A percentile compares a stretch with the other conserved stretches of the same genome.
phyloP scores from a whole-genome alignment of 352 stramenopile genomes.

The Pythium aquatile region DNA sequence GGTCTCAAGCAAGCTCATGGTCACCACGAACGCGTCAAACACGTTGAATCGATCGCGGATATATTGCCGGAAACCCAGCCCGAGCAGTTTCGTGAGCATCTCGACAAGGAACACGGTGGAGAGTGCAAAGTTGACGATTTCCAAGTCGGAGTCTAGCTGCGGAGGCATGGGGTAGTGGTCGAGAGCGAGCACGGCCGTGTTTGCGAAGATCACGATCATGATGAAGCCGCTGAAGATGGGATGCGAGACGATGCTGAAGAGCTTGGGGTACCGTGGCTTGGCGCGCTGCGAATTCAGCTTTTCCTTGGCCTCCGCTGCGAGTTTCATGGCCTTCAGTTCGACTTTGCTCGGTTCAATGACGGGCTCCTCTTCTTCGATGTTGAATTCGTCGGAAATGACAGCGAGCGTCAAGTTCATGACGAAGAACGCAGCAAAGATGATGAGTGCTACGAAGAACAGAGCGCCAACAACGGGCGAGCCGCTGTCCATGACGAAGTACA shows the following conservation, averaged over 20 bases:
- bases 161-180: slow-evolving; percentile 81
- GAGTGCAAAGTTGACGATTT: slow-evolving; percentile 80
- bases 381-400: slow-evolving; percentile 91
- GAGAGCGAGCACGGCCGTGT: slow-evolving; percentile 75
- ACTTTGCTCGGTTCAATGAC: slow-evolving; percentile 19
- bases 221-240: slow-evolving; percentile 57
- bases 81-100: slow-evolving; percentile 84
- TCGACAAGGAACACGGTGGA: slow-evolving; percentile 74
- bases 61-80: slow-evolving; percentile 76
- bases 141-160: slow-evolving; percentile 47
- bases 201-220: slow-evolving; percentile 80
- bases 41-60: slow-evolving; percentile 74
- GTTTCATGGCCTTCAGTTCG: slow-evolving; percentile 38
- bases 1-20: slow-evolving; percentile 69
- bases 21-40: slow-evolving; percentile 88
- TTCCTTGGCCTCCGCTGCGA: slow-evolving; percentile 31
- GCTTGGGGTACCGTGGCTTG: slow-evolving; percentile 28
- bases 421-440: slow-evolving; percentile 93
- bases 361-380: slow-evolving; percentile 50
- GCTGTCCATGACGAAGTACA: slow-evolving; percentile 86
- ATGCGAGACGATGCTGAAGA: slow-evolving; percentile 64
- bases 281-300: slow-evolving; percentile 33
- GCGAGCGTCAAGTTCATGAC: slow-evolving; percentile 93
- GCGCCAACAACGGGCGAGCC: slow-evolving; percentile 54
- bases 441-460: slow-evolving; percentile 88